These are phyloP conservation scores for Aristolochia contorta DNA, from an alignment of 164 flowering plant genomes.

Conservation along the genomic window DNA sequence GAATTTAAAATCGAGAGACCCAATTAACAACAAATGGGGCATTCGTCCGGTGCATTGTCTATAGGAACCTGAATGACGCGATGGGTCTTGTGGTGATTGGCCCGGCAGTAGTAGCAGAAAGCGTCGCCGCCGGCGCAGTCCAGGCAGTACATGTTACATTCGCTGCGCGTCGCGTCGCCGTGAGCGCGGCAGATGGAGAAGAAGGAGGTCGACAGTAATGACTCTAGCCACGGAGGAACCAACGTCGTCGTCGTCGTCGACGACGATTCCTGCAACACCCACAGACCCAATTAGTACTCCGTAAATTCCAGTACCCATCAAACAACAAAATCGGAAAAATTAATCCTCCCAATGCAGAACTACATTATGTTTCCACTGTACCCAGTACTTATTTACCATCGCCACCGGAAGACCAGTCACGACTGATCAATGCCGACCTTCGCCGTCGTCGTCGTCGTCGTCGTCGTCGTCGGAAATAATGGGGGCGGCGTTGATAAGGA, in stretches of 20 bases:
- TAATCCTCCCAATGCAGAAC: no score
- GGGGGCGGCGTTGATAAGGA: neutral
- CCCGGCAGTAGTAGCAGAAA: constrained; percentile 80
- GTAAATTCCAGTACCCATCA: no score
- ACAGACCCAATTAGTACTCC: neutral
- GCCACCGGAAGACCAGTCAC: no score
- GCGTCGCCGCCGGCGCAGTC: constrained; percentile 56
- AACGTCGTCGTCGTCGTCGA: constrained; percentile 13
- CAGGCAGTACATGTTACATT: constrained; percentile 84
- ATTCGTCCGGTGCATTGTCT: no score
- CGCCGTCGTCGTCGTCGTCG: no score
- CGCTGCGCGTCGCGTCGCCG: constrained; percentile 63
- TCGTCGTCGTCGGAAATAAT: no score
- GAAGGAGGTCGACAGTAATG: constrained; percentile 48
- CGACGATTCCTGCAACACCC: constrained; percentile 1
- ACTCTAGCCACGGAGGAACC: constrained; percentile 88
- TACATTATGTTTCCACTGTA: no score
- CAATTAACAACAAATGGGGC: no score
- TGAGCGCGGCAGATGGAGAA: constrained; percentile 65
- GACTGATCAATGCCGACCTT: no score
- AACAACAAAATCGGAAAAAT: no score
- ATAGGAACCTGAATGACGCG: constrained; percentile 91
- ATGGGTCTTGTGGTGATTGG: constrained; percentile 68
- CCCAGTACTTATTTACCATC: no score
- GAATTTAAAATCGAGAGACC: no score